Evolutionary conservation across 805 yeast species (phyloP).

Genomic region (Candida coquimbonensis): DNA sequence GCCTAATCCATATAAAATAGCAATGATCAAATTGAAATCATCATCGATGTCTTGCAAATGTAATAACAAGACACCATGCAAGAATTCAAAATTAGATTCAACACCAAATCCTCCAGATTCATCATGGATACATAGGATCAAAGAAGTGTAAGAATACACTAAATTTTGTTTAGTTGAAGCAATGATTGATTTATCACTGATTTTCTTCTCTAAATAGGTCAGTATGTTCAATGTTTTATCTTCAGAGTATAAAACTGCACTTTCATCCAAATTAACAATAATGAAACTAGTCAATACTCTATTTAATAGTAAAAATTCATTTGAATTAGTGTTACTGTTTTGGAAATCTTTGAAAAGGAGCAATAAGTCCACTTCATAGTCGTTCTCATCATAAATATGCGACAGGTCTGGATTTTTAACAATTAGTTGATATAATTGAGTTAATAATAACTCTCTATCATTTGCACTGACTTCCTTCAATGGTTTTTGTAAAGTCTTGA

Average conservation of each 20-base stretch:
- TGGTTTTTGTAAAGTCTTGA: conserved; percentile 15
- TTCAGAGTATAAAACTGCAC: conserved; percentile 12
- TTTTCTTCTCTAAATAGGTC: conserved; percentile 14
- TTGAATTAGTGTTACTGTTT: conserved; percentile 10
- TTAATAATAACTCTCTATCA: conserved; percentile 21
- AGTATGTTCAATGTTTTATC: conserved; percentile 14
- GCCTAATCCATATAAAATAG: conserved; percentile 21
- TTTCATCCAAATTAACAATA: conserved; percentile 19
- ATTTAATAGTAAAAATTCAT: conserved; percentile 8
- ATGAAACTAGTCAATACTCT: conserved; percentile 19
- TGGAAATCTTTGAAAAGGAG: conserved; percentile 14
- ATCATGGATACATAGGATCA: conserved; percentile 18
- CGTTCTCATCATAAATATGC: conserved; percentile 10
- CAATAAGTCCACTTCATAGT: conserved; percentile 14
- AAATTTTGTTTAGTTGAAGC: conserved; percentile 13
- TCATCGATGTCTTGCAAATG: conserved; percentile 4
- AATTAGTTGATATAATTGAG: conserved; percentile 19
- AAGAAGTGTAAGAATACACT: conserved; percentile 19
- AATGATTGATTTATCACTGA: conserved; percentile 11
- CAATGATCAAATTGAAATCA: conserved; percentile 12
- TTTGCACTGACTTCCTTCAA: conserved; percentile 15
- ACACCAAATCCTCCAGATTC: conserved; percentile 24
- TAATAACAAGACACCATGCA: conserved; percentile 13
- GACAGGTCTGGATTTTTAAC: conserved; percentile 14
- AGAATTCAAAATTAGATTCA: conserved; percentile 14